These are phyloP conservation scores for Pleurotus giganteus DNA, from an alignment of 768 basidiomycete genomes.

Conservation along the genomic window DNA sequence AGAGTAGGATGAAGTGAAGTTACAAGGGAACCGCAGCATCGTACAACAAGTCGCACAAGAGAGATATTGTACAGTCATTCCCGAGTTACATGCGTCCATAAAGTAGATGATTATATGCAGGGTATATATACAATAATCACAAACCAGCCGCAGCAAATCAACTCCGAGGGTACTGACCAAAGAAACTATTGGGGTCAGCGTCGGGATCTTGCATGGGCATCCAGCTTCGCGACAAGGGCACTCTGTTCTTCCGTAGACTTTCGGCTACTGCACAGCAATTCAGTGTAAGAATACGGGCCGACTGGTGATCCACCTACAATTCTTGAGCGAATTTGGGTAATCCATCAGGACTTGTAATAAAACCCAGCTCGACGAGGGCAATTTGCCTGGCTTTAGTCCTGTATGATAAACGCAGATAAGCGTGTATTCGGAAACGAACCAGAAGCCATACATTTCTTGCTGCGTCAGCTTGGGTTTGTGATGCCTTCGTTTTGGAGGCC, in stretches of 20 bases:
- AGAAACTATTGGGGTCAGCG: too few relatives aligned
- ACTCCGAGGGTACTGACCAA: too few relatives aligned
- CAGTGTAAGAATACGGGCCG: too few relatives aligned
- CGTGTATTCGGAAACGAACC: background rate
- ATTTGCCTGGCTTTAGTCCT: conserved; percentile 55
- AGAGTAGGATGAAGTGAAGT: too few relatives aligned
- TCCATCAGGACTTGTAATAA: conserved; percentile 51
- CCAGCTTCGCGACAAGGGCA: conserved; percentile 40
- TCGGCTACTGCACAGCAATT: conserved; percentile 27
- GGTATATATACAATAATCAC: too few relatives aligned
- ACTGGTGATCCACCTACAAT: conserved; percentile 59
- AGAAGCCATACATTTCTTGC: conserved; percentile 44
- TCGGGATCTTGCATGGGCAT: conserved; percentile 23
- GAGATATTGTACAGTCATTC: too few relatives aligned
- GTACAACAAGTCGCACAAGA: too few relatives aligned
- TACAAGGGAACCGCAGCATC: too few relatives aligned
- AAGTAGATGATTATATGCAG: too few relatives aligned
- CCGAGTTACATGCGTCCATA: too few relatives aligned
- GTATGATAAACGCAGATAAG: background rate
- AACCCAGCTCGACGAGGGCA: conserved; percentile 62
- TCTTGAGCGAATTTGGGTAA: conserved; percentile 57
- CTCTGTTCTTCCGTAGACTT: conserved; percentile 40
- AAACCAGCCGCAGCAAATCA: too few relatives aligned
- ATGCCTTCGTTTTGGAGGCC: conserved; percentile 66
- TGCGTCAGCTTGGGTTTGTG: conserved; percentile 48